Percentiles rank a stretch among this genome's conserved stretches.
Conservation (phyloP, 176 grass and related monocot genomes). For the Triticum timopheevii region DNA sequence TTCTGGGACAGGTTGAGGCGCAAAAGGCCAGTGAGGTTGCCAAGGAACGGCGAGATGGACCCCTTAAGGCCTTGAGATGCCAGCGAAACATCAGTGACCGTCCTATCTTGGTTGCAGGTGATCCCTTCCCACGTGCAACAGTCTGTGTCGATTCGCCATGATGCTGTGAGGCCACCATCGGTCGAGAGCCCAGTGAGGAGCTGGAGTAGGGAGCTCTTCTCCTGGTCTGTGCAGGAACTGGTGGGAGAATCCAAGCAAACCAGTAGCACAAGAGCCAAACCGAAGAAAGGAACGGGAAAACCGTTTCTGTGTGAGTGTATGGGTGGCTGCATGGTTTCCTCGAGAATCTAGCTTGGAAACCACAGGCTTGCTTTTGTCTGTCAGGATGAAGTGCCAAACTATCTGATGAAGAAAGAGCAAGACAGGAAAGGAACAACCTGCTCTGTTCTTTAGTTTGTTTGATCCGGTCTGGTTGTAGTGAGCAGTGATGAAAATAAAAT, state of each 20-base stretch:
- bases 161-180: background rate
- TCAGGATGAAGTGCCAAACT: background rate
- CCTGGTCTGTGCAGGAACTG: background rate
- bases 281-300: background rate
- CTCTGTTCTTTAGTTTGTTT: background rate
- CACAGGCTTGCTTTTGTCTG: background rate
- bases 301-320: background rate
- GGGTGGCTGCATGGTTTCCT: background rate
- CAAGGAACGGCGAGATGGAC: conserved; percentile 28
- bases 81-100: background rate
- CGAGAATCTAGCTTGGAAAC: background rate
- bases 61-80: conserved; percentile 31
- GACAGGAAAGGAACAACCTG: background rate
- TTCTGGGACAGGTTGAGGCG: conserved; percentile 35
- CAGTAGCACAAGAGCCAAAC: background rate
- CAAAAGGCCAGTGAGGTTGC: background rate
- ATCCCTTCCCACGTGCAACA: background rate
- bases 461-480: background rate
- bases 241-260: background rate
- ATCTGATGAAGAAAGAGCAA: background rate
- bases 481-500: background rate
- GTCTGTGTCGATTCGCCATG: background rate
- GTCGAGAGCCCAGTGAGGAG: background rate
- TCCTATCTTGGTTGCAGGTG: background rate
- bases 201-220: conserved; percentile 23